These are phyloP conservation scores for Podaxis rugospora DNA, from an alignment of 768 basidiomycete genomes.

Conservation along the genomic window DNA sequence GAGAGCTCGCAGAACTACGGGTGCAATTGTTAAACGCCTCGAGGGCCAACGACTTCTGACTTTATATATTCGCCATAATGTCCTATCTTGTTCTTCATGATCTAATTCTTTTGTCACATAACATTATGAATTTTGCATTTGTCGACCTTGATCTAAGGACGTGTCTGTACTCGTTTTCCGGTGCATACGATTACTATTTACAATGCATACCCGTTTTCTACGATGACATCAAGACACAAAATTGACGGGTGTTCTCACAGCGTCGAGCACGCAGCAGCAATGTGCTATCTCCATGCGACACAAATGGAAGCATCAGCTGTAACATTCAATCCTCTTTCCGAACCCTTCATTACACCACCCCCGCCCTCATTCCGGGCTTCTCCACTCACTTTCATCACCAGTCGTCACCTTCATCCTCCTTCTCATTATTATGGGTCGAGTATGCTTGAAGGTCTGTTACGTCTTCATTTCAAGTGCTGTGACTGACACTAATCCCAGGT, in stretches of 20 bases:
- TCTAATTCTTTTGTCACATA: constrained; percentile 9
- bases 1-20: constrained; percentile 89
- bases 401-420: constrained; percentile 17
- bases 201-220: constrained; percentile 7
- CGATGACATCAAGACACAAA: background rate
- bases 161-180: constrained; percentile 8
- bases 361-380: background rate
- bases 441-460: constrained; percentile 69
- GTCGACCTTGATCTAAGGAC: constrained; percentile 5
- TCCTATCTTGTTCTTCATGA: constrained; percentile 8
- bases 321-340: background rate
- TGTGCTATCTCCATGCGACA: constrained; percentile 1
- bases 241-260: constrained; percentile 2
- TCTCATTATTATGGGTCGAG: constrained; percentile 74
- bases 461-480: background rate
- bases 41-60: background rate
- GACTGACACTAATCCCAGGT: constrained; percentile 48
- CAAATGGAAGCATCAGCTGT: constrained; percentile 3
- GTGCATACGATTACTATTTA: constrained; percentile 7
- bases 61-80: constrained; percentile 12
- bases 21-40: constrained; percentile 70
- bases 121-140: constrained; percentile 9
- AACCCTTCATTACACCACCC: background rate
- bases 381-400: constrained; percentile 6
- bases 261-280: background rate